Base-by-base conservation (phyloP, 208 protist genomes). In the Trypanosomatidae sp. region DNA sequence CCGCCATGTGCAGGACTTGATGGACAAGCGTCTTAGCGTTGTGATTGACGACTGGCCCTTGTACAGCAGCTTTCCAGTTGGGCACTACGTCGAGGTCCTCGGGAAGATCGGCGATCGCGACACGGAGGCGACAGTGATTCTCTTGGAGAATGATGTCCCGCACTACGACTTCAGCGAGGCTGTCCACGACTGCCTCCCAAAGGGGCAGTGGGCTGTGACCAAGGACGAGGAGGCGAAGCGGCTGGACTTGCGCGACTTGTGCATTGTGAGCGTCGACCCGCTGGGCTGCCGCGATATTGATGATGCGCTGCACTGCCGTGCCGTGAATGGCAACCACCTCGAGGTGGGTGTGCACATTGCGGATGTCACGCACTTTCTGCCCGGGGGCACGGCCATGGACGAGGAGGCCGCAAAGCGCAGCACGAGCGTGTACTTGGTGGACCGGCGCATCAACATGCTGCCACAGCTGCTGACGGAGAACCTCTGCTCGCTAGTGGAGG, bases 341-440 rank as follows among this genome's bases (percentile, higher is more conserved):
- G 91, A 99, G 77, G 88, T 99, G 28, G 98, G 98, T 62, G 98
- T 99, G 62, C 98, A 99, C 82, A 99, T 99, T 76, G 98, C 98
- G 17, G 98, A 99, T 80, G 98, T 99, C 0, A 92, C 97, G 5
- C 86, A 98, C 84, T 99, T 99, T 86, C 78, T 99, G 8, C 77
- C 87, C 25, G 94, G 98, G 66, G 83, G 89, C 33, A 94, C 96
- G 1, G 58, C 93, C 9, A 91, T 99, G 72, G 98, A 99, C 76
- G 80, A 93, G 33, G 98, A 99, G 77, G 95, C 98, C 1, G 73
- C 81, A 0, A 95, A 98, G 66, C 86, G 98, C 53, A 92, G 92
- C 62, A 99, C 97, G 1, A 98, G 97, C 46, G 93, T 99, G 36
- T 99, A 99, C 74, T 79, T 99, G 33, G 93, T 98, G 13, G 96